Conservation (phyloP, 2,329 filamentous ascomycete species). For the Calonectria pteridis region DNA sequence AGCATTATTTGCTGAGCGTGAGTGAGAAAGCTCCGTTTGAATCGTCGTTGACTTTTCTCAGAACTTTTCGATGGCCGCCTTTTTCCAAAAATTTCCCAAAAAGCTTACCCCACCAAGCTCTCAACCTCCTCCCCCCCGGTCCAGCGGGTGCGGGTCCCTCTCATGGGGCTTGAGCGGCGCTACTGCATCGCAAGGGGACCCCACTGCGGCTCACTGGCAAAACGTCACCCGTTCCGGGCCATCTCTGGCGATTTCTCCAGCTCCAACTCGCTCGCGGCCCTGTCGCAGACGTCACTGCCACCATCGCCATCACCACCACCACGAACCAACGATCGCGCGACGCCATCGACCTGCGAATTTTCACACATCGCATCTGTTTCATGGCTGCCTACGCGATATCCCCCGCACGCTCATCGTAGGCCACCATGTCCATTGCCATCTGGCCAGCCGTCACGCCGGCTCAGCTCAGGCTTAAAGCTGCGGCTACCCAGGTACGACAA, state of each 20-base stretch:
- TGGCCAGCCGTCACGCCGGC: constrained; percentile 67
- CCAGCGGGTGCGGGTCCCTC: constrained; percentile 14
- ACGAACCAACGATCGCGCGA: neutral
- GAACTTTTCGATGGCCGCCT: neutral
- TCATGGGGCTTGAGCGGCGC: constrained; percentile 19
- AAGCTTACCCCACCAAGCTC: constrained; percentile 15
- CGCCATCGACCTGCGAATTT: neutral
- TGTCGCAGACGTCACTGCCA: constrained; percentile 17
- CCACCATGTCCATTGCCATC: constrained; percentile 69
- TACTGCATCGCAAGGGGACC: constrained; percentile 25
- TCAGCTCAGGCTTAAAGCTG: constrained; percentile 63
- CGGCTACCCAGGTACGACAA: constrained; percentile 63
- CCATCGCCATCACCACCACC: constrained; percentile 3
- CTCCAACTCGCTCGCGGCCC: constrained; percentile 35
- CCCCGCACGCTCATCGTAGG: constrained; percentile 26
- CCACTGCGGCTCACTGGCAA: constrained; percentile 23
- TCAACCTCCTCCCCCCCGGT: neutral
- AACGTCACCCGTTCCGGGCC: constrained; percentile 35
- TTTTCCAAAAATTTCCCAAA: neutral
- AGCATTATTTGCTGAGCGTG: neutral
- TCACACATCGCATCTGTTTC: constrained; percentile 29
- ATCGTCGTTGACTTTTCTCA: constrained; percentile 4
- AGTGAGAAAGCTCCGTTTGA: neutral
- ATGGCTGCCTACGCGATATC: constrained; percentile 39
- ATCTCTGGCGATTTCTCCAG: constrained; percentile 34